These are phyloP conservation scores for Suhomyces prunicola DNA, from an alignment of 805 yeast genomes.

Conservation along the genomic window DNA sequence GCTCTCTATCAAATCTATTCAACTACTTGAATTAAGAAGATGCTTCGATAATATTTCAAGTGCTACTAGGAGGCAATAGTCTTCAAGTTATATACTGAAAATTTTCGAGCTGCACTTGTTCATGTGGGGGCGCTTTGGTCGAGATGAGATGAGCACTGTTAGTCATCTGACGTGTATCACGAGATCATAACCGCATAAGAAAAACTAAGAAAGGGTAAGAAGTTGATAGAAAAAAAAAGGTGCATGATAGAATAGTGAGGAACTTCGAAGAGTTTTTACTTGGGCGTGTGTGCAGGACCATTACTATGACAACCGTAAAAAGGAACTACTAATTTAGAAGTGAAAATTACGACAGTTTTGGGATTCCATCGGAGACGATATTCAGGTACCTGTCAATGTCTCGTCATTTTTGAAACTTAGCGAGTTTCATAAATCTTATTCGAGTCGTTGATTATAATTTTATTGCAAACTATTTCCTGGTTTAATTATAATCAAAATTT, in stretches of 20 bases:
- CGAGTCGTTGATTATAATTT: background rate
- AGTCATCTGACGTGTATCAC: slow-evolving; percentile 5
- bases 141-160: slow-evolving; percentile 7
- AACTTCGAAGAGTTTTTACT: background rate
- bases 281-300: background rate
- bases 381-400: background rate
- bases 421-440: background rate
- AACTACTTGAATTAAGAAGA: background rate
- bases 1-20: background rate
- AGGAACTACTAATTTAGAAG: background rate
- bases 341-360: background rate
- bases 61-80: background rate
- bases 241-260: background rate
- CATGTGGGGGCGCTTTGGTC: background rate
- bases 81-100: slow-evolving; percentile 2
- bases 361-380: background rate
- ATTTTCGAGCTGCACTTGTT: background rate
- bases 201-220: slow-evolving; percentile 1
- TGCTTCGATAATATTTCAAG: background rate
- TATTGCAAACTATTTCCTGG: background rate
- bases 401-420: background rate
- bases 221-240: background rate
- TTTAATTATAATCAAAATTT: background rate
- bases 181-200: background rate
- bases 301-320: background rate